Base-by-base conservation (phyloP, 257 asterid genomes). In the Plantago major region DNA sequence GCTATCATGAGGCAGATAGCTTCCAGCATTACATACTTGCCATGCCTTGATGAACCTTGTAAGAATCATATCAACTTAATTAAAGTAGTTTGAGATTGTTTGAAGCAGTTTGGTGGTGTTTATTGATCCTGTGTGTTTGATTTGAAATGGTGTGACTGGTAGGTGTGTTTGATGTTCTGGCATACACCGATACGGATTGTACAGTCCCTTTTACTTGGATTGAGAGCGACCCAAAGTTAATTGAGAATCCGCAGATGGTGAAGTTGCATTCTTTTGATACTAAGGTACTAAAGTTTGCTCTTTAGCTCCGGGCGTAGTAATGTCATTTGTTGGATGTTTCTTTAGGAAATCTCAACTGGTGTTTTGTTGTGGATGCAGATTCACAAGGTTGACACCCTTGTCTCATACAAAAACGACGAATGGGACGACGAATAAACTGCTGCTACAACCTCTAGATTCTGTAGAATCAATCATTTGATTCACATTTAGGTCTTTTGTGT, bases 1-100 rank as follows among this genome's bases (percentile, higher is more conserved):
- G 98, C 98, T 7, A 91, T 91, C 37, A 91, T 91, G 98, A 81
- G 96, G 67, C 98, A 91, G 75, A 91, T 88, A 17, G 95, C 95
- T 2, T 88, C 97, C 59, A 91, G 98, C 84, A 88, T 91, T 49
- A 88, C 98, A 26, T 91, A 88, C 73, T 77, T 91, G 85, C 98
- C 98, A 9, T 91, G 98, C 76, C 84, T 91, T 37, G 98, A 91
- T 46, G 98, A 91, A 73, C 80, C 95, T 10, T 91, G 98, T 91
- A 81, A 82, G 82, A 56, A 26, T 19, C 17, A 3, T 58, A 3
- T 14, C 16, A 46, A 6, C 40, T 58, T 42, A 3, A 3, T 4
- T n/a, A 48, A 33, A 33, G 40, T 7, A 33, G n/a, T n/a, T 15
- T 2, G 8, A 7, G 5, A 28, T 2, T 8, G 42, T 49, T 26